phyloP scores from a whole-genome alignment of 192 early-diverging fungal genomes.

The Umbelopsis sp. region DNA sequence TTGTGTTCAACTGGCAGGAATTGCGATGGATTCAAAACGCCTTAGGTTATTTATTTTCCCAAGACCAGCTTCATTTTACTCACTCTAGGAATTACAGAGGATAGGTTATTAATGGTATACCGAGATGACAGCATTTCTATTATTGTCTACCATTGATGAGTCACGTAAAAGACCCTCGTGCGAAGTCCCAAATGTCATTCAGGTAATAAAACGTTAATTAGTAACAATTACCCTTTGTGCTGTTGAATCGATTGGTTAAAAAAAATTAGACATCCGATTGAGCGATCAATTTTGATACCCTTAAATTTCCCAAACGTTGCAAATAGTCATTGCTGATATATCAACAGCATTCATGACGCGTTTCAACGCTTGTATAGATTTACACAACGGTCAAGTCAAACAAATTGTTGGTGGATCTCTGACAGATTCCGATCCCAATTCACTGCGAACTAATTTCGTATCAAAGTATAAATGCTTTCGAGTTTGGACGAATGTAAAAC shows the following conservation, averaged over 20 bases:
- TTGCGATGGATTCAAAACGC: neutral
- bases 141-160: no score
- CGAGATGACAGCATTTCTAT: no score
- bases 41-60: neutral
- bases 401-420: slow-evolving; percentile 98
- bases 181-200: no score
- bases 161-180: no score
- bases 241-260: no score
- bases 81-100: no score
- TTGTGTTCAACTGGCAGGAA: neutral
- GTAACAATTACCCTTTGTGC: no score
- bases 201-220: no score
- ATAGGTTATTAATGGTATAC: no score
- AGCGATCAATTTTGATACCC: neutral
- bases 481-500: neutral
- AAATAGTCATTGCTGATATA: neutral
- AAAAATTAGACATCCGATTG: no score
- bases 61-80: neutral
- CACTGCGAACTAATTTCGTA: slow-evolving; percentile 91
- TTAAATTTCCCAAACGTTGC: no score
- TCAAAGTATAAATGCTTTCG: slow-evolving; percentile 56
- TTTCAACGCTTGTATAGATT: slow-evolving; percentile 98
- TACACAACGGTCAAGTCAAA: slow-evolving; percentile 97
- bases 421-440: slow-evolving; percentile 56
- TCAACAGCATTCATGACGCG: slow-evolving; percentile 44